Base-by-base conservation (phyloP, 805 yeast species). In the Pichia ethanolica region DNA sequence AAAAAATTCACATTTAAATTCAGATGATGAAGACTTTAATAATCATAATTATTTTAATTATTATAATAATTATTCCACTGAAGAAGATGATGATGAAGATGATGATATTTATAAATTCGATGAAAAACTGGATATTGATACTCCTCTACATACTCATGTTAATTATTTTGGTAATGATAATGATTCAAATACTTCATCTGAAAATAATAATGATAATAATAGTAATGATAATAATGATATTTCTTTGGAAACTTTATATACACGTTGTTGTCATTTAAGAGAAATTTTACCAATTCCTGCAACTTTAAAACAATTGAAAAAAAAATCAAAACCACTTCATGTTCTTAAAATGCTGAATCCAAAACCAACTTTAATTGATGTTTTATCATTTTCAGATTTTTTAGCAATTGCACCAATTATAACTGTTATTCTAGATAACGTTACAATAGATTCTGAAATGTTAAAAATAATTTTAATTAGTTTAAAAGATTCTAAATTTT, bases 391-490 rank as follows among this genome's bases (percentile, higher is more conserved):
- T 57, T 70, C 79, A 50, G 83, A 78, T 56, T 78, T 78, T 56
- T 68, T 78, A 34, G 73, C 82, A 1, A 76, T 78, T 45, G 76
- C 78, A 0, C 82, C 81, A 5, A 71, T 78, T 38, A 68, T 75
- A 47, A 77, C 81, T 1, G 71, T 78, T 5, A 77, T 78, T 28
- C 77, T 78, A 55, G 83, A 78, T 60, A 78, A 78, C 57, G 83
- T 78, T 30, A 67, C 77, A 1, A 69, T 78, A 67, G 74, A 77
- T 26, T 69, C 74, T 4, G 78, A 77, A 51, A 78, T 78, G 83
- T 60, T 78, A 49, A 71, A 70, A 46, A 73, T 74, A 52, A 62
- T 78, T 35, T 57, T 78, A n/a, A 58, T 76, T 8, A 69, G 79
- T 14, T 61, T 78, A n/a, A 64, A 71, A 7, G 56, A 66, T 50